These are phyloP conservation scores for Blastobotrys indianensis DNA, from an alignment of 1,139 yeast genomes.

Conservation along the genomic window DNA sequence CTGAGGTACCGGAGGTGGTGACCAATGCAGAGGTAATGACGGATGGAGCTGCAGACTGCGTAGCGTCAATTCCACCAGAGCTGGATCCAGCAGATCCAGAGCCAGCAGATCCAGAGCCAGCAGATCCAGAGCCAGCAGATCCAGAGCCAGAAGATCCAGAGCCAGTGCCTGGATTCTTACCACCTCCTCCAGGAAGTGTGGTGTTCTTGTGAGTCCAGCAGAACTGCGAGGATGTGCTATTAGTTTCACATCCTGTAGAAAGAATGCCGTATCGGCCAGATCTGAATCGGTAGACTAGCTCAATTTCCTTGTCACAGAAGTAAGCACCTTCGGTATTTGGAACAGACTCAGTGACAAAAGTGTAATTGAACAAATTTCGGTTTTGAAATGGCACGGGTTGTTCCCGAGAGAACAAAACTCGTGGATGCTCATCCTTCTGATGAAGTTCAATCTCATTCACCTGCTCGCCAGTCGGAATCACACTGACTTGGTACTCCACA, in stretches of 20 bases:
- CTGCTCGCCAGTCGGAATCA: not conserved
- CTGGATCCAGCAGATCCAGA: not conserved
- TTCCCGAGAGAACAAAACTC: not conserved
- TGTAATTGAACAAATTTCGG: not conserved
- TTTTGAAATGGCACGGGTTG: not conserved
- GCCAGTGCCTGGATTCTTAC: not conserved
- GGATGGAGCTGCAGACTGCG: no score
- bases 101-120: no score
- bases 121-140: no score
- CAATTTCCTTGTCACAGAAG: constrained; percentile 5
- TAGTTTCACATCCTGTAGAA: constrained; percentile 3
- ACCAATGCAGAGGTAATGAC: no score
- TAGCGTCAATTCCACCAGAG: no score
- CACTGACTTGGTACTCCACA: constrained; percentile 4
- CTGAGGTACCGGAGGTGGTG: no score
- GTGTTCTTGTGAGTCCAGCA: constrained; percentile 2
- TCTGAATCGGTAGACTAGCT: not conserved
- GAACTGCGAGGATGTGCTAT: not conserved
- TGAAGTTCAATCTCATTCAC: not conserved
- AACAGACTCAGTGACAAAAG: not conserved
- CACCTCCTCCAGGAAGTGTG: no score
- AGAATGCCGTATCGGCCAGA: not conserved
- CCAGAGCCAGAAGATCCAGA: not conserved
- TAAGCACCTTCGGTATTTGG: not conserved
- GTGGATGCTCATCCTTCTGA: not conserved